Evolutionary conservation across 257 asterid species (phyloP), one percentile per base, ranked within the genome.

Genomic region (Salvia splendens): DNA sequence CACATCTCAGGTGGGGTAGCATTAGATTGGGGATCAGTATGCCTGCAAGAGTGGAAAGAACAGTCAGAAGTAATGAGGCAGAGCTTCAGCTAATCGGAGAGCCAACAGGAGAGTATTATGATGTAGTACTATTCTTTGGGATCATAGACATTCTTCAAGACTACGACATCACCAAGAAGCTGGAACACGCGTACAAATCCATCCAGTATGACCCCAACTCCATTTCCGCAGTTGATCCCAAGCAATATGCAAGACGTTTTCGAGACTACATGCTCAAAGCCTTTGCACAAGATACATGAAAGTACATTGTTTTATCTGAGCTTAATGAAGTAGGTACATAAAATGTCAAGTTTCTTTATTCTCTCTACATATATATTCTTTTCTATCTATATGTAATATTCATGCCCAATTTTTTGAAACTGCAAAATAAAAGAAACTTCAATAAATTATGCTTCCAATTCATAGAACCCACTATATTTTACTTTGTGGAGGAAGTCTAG

Each of bases 131-230:
- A 79, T 94, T 90, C 78, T 88, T 94, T 6, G 93, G 97, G 33
- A 81, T 94, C 75, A 94, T 94, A 63, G 97, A 94, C 89, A 94
- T 91, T 36, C 99, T 94, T 61, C 96, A 88, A 76, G 99, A 94
- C 72, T 94, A 94, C 42, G 97, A 94, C 77, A 88, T 91, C 17
- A 88, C 97, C 65, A 94, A 94, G 79, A 90, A 91, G 71, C 91
- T 94, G 0, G 99, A 94, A 67, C 97, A 94, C 36, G 99, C 99
- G 0, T 94, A 90, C 70, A 94, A 94, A 77, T 94, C 99, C 12
- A 84, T 94, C 51, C 96, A 91, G 41, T 94, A 89, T 46, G 99
- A 91, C 49, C 95, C 99, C 12, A 90, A 81, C 86, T 80, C 96
- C 6, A 94, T 94, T 9, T 91, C 99, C 43, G 99, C 99, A 0